These are phyloP conservation scores for Scortechinia acanthostroma DNA, from an alignment of 2,329 filamentous ascomycete genomes.

Conservation along the genomic window DNA sequence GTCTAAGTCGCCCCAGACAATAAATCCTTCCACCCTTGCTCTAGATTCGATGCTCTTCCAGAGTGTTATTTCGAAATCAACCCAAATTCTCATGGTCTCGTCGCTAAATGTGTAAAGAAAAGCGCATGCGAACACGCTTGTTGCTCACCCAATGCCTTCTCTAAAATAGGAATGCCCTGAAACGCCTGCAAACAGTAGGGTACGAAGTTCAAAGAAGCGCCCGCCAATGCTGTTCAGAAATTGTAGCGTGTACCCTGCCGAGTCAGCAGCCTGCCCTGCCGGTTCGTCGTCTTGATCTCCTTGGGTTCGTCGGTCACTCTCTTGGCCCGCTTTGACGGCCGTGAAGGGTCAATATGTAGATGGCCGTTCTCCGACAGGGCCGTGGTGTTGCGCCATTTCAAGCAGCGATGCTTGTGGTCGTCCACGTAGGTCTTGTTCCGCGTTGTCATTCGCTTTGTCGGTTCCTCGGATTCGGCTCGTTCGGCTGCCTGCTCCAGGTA, in stretches of 20 bases:
- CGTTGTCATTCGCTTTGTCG: conserved; percentile 6
- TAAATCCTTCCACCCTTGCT: too few species aligned
- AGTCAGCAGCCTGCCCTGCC: background rate
- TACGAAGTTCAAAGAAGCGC: too few species aligned
- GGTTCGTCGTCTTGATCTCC: background rate
- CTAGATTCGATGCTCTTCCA: too few species aligned
- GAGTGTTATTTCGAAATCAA: too few species aligned
- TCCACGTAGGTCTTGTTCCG: background rate
- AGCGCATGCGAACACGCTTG: too few species aligned
- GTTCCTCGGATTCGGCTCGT: conserved; percentile 14
- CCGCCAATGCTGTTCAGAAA: background rate
- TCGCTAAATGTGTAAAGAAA: too few species aligned
- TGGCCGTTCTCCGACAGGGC: background rate
- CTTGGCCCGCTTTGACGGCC: background rate
- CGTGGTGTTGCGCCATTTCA: background rate
- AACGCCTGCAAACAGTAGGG: too few species aligned
- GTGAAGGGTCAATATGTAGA: background rate
- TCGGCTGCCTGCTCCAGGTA: conserved; percentile 47
- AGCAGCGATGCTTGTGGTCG: background rate
- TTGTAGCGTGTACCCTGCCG: background rate
- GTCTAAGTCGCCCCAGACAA: too few species aligned
- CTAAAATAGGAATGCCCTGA: too few species aligned
- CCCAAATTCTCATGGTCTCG: too few species aligned
- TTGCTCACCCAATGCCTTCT: too few species aligned
- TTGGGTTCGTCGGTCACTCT: background rate